A percentile compares a stretch with the other conserved stretches of the same genome.
Evolutionary conservation across 2,329 filamentous ascomycete genomes (phyloP).

Genomic region (Westerdykella ornata): DNA sequence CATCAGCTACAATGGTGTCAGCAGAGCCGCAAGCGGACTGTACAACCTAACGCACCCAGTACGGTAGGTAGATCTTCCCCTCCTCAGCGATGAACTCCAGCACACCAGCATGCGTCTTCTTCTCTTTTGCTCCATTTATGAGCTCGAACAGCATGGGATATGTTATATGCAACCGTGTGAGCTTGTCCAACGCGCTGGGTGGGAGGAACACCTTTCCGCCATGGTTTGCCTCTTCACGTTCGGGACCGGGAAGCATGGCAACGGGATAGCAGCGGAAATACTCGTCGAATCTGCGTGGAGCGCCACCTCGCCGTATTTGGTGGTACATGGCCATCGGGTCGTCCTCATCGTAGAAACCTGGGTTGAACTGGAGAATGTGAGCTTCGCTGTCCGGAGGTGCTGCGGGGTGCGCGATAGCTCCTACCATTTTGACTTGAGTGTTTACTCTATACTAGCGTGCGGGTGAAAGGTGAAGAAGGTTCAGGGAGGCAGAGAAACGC

Average conservation of each 20-base stretch:
- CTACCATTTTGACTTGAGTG: conserved; percentile 26
- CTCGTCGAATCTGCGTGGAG: conserved; percentile 82
- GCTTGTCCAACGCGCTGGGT: conserved; percentile 92
- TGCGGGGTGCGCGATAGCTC: conserved; percentile 13
- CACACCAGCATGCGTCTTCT: conserved; percentile 86
- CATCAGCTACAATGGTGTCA: conserved; percentile 66
- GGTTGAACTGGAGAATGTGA: conserved; percentile 31
- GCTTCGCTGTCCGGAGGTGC: conserved; percentile 6
- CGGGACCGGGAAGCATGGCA: conserved; percentile 84
- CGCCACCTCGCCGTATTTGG: conserved; percentile 44
- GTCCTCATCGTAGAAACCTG: conserved; percentile 48
- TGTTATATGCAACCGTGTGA: conserved; percentile 90
- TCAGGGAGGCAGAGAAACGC: conserved; percentile 1
- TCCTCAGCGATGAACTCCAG: conserved; percentile 97
- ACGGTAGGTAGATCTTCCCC: conserved; percentile 89
- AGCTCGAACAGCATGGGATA: conserved; percentile 97
- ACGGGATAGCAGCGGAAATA: conserved; percentile 97
- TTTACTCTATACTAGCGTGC: not conserved
- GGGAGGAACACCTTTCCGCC: conserved; percentile 97
- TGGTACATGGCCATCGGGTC: conserved; percentile 51
- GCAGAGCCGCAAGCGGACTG: conserved; percentile 1
- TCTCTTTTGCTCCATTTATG: conserved; percentile 84
- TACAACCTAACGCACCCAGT: conserved; percentile 60
- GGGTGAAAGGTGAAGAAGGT: conserved; percentile 13
- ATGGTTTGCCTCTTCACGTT: conserved; percentile 85